Conservation (phyloP, 2,329 filamentous ascomycete species). For the Podosphaera xanthii region DNA sequence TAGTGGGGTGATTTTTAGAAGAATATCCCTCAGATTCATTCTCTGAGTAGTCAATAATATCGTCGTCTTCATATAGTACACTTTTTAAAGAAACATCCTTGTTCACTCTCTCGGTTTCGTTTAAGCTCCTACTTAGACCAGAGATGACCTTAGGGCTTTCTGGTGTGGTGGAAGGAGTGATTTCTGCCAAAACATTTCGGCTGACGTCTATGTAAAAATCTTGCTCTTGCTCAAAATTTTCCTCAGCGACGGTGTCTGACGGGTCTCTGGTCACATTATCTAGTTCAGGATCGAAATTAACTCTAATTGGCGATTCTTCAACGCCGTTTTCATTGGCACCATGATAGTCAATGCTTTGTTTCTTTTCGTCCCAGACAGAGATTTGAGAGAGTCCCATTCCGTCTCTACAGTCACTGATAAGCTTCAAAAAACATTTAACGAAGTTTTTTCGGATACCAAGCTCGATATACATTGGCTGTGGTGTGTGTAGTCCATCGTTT, state of each 20-base stretch:
- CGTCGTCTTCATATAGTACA: slow-evolving; percentile 16
- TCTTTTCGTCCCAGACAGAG: slow-evolving; percentile 10
- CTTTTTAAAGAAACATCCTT: not conserved
- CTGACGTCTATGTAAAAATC: not conserved
- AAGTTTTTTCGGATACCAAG: slow-evolving; percentile 31
- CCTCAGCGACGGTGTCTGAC: not conserved
- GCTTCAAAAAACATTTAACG: slow-evolving; percentile 25
- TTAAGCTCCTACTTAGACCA: not conserved
- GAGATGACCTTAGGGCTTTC: not conserved
- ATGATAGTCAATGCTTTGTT: slow-evolving; percentile 8
- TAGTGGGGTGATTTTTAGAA: not conserved
- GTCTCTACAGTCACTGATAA: slow-evolving; percentile 28
- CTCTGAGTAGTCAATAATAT: slow-evolving; percentile 27
- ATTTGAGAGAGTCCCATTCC: slow-evolving; percentile 25
- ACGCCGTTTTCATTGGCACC: not conserved
- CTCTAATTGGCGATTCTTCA: not conserved
- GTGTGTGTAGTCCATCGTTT: slow-evolving; percentile 30
- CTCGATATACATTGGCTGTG: slow-evolving; percentile 33
- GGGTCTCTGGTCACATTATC: not conserved
- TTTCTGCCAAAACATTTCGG: not conserved
- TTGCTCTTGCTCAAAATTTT: not conserved
- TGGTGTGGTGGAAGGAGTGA: not conserved
- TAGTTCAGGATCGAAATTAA: not conserved
- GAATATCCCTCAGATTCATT: slow-evolving; percentile 10
- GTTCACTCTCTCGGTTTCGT: not conserved